Base-by-base conservation (phyloP, 306 rosid genomes). In the Gynostemma pentaphyllum region DNA sequence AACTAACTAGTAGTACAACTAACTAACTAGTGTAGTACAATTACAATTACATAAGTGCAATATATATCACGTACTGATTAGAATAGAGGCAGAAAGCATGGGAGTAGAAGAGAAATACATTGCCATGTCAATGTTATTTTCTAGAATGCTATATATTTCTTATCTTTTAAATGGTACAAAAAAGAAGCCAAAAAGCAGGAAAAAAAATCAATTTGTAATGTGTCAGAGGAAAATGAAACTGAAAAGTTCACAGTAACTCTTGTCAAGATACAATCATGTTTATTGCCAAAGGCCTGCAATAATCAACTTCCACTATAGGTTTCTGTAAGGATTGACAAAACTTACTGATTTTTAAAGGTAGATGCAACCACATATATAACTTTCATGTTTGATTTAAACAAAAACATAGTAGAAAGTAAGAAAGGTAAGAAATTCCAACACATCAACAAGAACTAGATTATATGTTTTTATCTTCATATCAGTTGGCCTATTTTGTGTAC, bases 401-500 rank as follows among this genome's bases (percentile, higher is more conserved):
- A n/a, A n/a, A 49, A 24, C 10, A 49, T 15, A 51, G 16, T 4
- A 53, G 23, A 42, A 67, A 70, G 61, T 32, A 16, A 11, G 36
- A 57, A 57, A 11, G 29, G 5, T 19, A 3, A 52, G 36, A 32
- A 53, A 26, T 48, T 42, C 74, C 40, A 56, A 69, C 64, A 86
- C 72, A 64, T 83, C 66, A 67, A 83, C 86, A 22, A 42, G 75
- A 69, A 91, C 79, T 62, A 83, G 83, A 74, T 85, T 83, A 49
- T 77, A 64, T 44, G 80, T 59, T 79, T 82, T 91, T 64, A 75
- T 74, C 78, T 75, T 82, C 70, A 82, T 52, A 62, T 86, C 90
- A 56, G 45, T 80, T 16, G 88, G 92, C 66, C 62, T 74, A 47
- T 79, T 68, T 54, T 82, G 84, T 69, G 87, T 76, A 70, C 98